A percentile compares a stretch with the other conserved stretches of the same genome.
Conservation (phyloP, 2,329 filamentous ascomycete species). For the Fusarium graminum region DNA sequence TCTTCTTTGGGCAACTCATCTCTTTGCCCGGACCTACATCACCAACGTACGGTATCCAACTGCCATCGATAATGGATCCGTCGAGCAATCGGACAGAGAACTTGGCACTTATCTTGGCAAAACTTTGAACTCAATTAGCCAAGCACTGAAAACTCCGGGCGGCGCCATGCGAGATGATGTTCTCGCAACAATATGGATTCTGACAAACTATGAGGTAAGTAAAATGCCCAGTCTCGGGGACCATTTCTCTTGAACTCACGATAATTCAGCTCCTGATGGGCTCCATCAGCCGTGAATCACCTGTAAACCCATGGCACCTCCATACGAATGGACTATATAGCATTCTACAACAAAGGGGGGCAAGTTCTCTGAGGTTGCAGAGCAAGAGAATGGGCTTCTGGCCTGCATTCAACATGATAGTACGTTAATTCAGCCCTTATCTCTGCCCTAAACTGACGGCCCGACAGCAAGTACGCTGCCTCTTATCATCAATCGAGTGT, state of each 20-base stretch:
- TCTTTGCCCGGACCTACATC: conserved; percentile 57
- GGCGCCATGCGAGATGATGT: conserved; percentile 53
- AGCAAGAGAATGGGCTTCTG: conserved; percentile 54
- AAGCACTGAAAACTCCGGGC: conserved; percentile 52
- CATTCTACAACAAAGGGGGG: conserved; percentile 55
- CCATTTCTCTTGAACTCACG: conserved; percentile 22
- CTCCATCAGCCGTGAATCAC: conserved; percentile 49
- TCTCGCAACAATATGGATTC: conserved; percentile 57
- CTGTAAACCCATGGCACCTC: conserved; percentile 54
- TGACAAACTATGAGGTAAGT: conserved; percentile 57
- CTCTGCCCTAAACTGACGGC: conserved; percentile 27
- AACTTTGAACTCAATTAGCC: conserved; percentile 55
- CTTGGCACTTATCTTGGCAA: conserved; percentile 55
- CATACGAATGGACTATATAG: conserved; percentile 55
- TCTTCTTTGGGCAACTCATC: conserved; percentile 56
- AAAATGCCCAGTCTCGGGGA: background rate
- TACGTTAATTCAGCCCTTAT: conserved; percentile 40
- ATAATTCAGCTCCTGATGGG: conserved; percentile 53
- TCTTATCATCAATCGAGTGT: conserved; percentile 51
- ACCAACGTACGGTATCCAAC: conserved; percentile 55
- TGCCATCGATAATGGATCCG: conserved; percentile 46
- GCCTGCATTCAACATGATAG: conserved; percentile 56
- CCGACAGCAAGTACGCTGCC: conserved; percentile 55
- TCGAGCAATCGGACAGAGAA: conserved; percentile 50
- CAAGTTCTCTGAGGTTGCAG: conserved; percentile 40